Conservation (phyloP, 2,329 filamentous ascomycete genomes). For the Chaetothyriales sp. region DNA sequence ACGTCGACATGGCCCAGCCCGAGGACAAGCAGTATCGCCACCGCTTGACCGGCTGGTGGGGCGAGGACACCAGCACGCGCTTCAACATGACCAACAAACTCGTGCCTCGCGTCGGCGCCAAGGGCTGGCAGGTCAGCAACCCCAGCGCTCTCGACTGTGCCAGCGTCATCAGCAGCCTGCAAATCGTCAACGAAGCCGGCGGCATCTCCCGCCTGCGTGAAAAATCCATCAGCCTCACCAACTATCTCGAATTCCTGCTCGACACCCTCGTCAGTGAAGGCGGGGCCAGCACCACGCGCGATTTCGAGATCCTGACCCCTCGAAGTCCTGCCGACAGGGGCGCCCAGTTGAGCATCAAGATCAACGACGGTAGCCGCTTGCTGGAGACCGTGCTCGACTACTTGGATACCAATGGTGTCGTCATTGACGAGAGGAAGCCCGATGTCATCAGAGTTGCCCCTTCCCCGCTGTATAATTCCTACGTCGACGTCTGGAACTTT, state of each 20-base stretch:
- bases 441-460: constrained; percentile 76
- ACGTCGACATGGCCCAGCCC: constrained; percentile 30
- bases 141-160: constrained; percentile 66
- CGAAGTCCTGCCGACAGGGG: constrained; percentile 54
- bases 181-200: constrained; percentile 57
- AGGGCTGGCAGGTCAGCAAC: constrained; percentile 75
- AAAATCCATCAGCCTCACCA: constrained; percentile 61
- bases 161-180: constrained; percentile 57
- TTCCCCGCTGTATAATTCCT: constrained; percentile 71
- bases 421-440: constrained; percentile 73
- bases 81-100: constrained; percentile 79
- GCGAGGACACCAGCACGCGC: constrained; percentile 58
- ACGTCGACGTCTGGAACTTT: constrained; percentile 57
- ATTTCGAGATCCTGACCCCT: constrained; percentile 57
- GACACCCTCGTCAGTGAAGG: constrained; percentile 12
- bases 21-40: constrained; percentile 38
- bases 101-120: constrained; percentile 61
- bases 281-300: constrained; percentile 15
- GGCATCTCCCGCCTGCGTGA: constrained; percentile 51
- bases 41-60: constrained; percentile 75
- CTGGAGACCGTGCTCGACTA: constrained; percentile 53
- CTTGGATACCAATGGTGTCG: constrained; percentile 55
- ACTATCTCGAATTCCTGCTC: constrained; percentile 60
- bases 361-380: constrained; percentile 43
- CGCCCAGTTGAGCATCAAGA: constrained; percentile 62